Conservation (phyloP, 2,329 filamentous ascomycete genomes). For the Beauveria australis region DNA sequence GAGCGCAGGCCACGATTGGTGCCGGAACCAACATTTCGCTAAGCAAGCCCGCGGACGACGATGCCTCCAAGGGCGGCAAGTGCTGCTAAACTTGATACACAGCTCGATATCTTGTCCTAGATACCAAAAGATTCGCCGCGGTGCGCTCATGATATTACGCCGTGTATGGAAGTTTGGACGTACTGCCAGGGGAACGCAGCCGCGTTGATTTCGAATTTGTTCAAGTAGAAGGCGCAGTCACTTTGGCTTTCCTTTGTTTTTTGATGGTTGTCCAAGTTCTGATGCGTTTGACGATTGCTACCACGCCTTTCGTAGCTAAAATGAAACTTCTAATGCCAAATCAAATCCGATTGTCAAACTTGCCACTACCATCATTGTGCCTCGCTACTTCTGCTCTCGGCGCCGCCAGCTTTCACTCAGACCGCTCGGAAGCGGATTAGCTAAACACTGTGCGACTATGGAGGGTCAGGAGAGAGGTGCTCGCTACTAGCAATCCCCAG, state of each 20-base stretch:
- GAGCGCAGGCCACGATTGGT: conserved; percentile 68
- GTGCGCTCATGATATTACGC: conserved; percentile 11
- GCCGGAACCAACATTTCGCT: conserved; percentile 79
- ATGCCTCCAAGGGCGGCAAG: conserved; percentile 67
- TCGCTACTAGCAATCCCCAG: background rate
- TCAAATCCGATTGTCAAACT: background rate
- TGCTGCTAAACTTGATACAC: conserved; percentile 55
- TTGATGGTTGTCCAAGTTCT: conserved; percentile 27
- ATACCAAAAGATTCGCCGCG: conserved; percentile 4
- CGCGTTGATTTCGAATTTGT: conserved; percentile 26
- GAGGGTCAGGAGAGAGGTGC: background rate
- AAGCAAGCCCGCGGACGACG: conserved; percentile 73
- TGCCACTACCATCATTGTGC: too few relatives aligned
- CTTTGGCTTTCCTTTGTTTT: conserved; percentile 31
- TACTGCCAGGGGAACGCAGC: conserved; percentile 21
- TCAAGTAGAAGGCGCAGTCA: conserved; percentile 33
- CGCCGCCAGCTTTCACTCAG: background rate
- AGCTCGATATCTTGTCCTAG: conserved; percentile 3
- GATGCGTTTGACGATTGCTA: conserved; percentile 30
- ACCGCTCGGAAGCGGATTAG: background rate
- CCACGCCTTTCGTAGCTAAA: conserved; percentile 32
- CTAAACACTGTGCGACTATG: background rate
- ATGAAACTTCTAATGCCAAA: conserved; percentile 21
- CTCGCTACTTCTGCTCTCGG: too few relatives aligned
- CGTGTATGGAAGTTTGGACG: background rate